Percentiles rank a stretch among this genome's conserved stretches.
phyloP scores from a whole-genome alignment of 371 early-diverging fungal species.

The Spiromyces aspiralis region DNA sequence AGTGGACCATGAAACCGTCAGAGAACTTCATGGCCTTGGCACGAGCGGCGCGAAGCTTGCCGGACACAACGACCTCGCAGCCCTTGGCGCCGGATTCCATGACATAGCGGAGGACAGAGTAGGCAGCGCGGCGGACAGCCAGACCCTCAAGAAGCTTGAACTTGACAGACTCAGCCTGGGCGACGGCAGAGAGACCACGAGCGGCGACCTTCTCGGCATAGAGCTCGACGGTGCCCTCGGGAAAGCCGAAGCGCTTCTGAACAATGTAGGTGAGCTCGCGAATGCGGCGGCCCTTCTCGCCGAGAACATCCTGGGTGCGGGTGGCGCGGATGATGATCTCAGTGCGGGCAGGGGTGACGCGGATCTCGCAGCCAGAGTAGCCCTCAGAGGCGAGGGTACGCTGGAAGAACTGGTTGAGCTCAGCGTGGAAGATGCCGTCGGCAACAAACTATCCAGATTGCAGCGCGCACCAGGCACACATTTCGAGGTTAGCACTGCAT shows the following conservation, averaged over 20 bases:
- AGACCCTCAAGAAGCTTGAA: slow-evolving; percentile 95
- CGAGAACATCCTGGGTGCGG: slow-evolving; percentile 95
- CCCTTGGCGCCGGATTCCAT: slow-evolving; percentile 99
- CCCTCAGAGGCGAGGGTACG: slow-evolving; percentile 81
- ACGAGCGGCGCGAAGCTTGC: slow-evolving; percentile 99
- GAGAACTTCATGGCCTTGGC: slow-evolving; percentile 99
- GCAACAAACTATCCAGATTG: slow-evolving; percentile 66
- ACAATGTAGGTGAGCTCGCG: slow-evolving; percentile 96
- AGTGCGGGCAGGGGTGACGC: slow-evolving; percentile 95
- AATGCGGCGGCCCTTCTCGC: slow-evolving; percentile 97
- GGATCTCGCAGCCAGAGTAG: slow-evolving; percentile 97
- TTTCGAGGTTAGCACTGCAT: not conserved
- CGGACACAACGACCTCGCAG: slow-evolving; percentile 98
- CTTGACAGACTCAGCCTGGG: slow-evolving; percentile 97
- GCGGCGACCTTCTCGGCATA: slow-evolving; percentile 97
- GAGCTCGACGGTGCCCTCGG: slow-evolving; percentile 94
- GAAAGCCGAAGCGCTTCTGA: slow-evolving; percentile 98
- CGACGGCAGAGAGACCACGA: slow-evolving; percentile 98
- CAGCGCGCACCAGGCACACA: not conserved
- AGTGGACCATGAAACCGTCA: slow-evolving; percentile 99
- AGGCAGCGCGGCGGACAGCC: slow-evolving; percentile 96
- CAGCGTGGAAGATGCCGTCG: slow-evolving; percentile 99
- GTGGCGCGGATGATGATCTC: slow-evolving; percentile 99
- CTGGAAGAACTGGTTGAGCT: slow-evolving; percentile 97
- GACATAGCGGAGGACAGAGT: slow-evolving; percentile 97